Evolutionary conservation across 352 stramenopile species (phyloP), one percentile per base, ranked within the genome.

Genomic region (Pythium myriotylum): DNA sequence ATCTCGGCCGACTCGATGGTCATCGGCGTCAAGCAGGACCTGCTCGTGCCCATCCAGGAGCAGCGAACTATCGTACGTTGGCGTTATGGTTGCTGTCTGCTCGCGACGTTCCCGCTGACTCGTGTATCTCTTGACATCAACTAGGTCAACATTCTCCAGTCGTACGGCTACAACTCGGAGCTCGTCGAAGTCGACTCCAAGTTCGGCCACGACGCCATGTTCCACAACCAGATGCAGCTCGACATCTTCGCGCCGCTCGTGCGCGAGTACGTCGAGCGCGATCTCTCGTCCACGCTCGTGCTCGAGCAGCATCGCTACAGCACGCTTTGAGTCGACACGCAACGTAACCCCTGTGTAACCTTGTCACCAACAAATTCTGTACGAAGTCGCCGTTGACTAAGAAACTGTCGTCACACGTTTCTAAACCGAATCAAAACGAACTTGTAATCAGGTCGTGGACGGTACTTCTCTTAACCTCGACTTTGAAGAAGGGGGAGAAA

Each of bases 181-280:
- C 73, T 96, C 3, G 73, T 91, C 12, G 75, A 91, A 32, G 73
- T 96, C 37, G 74, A 93, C 68, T 94, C 81, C 12, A 93, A 90
- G 58, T 96, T 89, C 41, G 88, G 88, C 27, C 88, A 96, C 65
- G 88, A 96, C 60, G 65, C 88, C 46, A 95, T 96, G 84, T 93
- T 96, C 70, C 79, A 91, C 56, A 62, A 56, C 0, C 83, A 91
- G 60, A 90, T 92, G 79, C 80, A 95, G 62, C 69, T 81, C 16
- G 82, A 92, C 49, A 73, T 92, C 17, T 90, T 95, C 58, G 69
- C 80, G 22, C 73, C 82, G 32, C 63, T 93, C 7, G 72, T 95
- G 17, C 77, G 80, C 35, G 74, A 90, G 26, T 88, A 82, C 64
- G 59, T 93, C 22, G 84, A 93, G 42, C 72, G 83, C n/a, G 64